Percentiles rank a stretch among this genome's conserved stretches.
Evolutionary conservation across 2,329 filamentous ascomycete species (phyloP).

Genomic region (Stachybotrys chlorohalonatus): DNA sequence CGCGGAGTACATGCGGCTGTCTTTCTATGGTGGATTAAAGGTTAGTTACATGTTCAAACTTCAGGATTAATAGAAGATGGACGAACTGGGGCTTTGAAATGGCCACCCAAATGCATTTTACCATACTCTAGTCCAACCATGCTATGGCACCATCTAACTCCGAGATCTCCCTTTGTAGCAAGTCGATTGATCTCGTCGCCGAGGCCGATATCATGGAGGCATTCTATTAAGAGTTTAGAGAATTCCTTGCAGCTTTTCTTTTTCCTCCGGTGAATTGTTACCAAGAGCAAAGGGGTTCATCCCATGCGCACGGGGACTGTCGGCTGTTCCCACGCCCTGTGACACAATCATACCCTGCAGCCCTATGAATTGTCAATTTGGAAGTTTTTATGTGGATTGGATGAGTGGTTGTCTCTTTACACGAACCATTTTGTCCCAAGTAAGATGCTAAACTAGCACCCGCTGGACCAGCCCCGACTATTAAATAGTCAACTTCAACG

Average conservation of each 20-base stretch:
- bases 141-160: neutral
- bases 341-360: neutral
- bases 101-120: neutral
- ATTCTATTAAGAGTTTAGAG: neutral
- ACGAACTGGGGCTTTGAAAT: neutral
- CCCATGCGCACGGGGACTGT: neutral
- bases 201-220: neutral
- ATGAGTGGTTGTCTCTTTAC: neutral
- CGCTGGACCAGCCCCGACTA: neutral
- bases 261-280: neutral
- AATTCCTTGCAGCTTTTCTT: neutral
- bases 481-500: neutral
- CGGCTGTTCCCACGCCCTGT: neutral
- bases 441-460: neutral
- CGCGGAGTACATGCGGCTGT: conserved; percentile 21
- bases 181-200: neutral
- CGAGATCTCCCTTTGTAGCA: neutral
- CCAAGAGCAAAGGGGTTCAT: neutral
- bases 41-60: neutral
- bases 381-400: neutral
- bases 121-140: neutral
- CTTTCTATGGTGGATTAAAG: neutral
- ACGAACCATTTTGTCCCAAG: neutral
- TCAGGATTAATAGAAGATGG: neutral
- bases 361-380: neutral